Base-by-base conservation (phyloP, 306 rosid species). In the Pyrus communis region DNA sequence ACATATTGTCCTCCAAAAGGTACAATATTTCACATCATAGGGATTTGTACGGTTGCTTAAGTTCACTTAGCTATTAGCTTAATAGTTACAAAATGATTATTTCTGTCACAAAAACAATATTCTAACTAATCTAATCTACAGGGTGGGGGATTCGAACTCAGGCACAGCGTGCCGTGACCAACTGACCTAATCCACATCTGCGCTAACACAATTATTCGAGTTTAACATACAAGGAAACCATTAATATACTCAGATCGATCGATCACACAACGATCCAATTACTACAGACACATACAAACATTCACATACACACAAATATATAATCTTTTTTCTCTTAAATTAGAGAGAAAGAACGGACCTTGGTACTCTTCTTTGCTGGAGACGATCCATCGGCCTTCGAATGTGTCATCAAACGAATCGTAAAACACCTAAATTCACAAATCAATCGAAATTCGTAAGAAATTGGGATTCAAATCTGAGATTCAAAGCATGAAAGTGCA, bases 381-480 rank as follows among this genome's bases (percentile, higher is more conserved):
- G 4, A 85, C 91, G 77, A 85, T 80, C 98, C 98, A 93, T 11
- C 96, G 89, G 15, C 88, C 89, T 6, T 90, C 93, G 33, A 91
- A 93, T 69, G 85, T 46, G 70, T 90, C 93, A 22, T 91, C 97
- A 76, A 93, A 93, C 10, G 97, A 86, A 45, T 93, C 98, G 91
- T 90, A 93, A 60, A 87, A 89, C 77, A 91, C 86, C 98, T 93
- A 75, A 27, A 43, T 61, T 40, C 30, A 28, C 54, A 70, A 82
- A 35, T 17, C 11, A 28, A 70, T 55, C 38, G 67, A 7, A 61
- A 69, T 43, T 64, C 23, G 5, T 12, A 0, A 82, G 62, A 17
- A 25, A 77, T 40, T 33, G 17, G 9, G 68, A 79, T 57, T 54
- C 55, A 11, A 51, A 74, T 35, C 63, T 27, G 52, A 38, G 38